phyloP scores from a whole-genome alignment of 106 monocot genomes.

The Agapanthus africanus region DNA sequence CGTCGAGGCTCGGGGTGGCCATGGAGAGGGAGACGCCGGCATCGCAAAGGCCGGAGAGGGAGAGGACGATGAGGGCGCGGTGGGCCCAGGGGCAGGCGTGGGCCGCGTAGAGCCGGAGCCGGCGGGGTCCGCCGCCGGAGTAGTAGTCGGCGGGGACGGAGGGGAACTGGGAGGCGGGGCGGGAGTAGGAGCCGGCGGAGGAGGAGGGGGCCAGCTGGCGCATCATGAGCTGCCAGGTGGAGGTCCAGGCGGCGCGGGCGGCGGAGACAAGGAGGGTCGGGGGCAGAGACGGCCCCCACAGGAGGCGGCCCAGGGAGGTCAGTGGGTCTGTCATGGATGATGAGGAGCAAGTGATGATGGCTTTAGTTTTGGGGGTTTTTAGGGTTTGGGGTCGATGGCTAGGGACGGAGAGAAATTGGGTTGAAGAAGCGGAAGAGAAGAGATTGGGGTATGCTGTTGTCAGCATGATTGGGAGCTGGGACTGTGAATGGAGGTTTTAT shows the following conservation, averaged over 20 bases:
- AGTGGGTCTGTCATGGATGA: conserved; percentile 32
- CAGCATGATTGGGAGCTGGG: neutral
- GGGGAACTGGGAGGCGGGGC: conserved; percentile 62
- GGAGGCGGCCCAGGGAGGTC: conserved; percentile 53
- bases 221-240: conserved; percentile 95
- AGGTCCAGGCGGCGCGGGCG: conserved; percentile 74
- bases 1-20: conserved; percentile 50
- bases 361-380: neutral
- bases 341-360: neutral
- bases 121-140: neutral
- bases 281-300: conserved; percentile 88
- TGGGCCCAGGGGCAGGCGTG: conserved; percentile 97
- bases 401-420: neutral
- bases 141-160: conserved; percentile 20
- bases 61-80: conserved; percentile 73
- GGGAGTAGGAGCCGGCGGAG: conserved; percentile 66
- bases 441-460: neutral
- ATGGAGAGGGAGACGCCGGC: conserved; percentile 35
- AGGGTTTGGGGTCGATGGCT: neutral
- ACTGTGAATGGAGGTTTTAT: no score
- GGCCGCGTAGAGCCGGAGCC: conserved; percentile 73
- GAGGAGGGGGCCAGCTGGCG: conserved; percentile 87
- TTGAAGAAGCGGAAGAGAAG: neutral
- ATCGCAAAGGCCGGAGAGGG: conserved; percentile 50
- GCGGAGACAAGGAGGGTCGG: conserved; percentile 56